Base-by-base conservation (phyloP, 176 grass and related monocot species). In the Aegilops sharonensis region DNA sequence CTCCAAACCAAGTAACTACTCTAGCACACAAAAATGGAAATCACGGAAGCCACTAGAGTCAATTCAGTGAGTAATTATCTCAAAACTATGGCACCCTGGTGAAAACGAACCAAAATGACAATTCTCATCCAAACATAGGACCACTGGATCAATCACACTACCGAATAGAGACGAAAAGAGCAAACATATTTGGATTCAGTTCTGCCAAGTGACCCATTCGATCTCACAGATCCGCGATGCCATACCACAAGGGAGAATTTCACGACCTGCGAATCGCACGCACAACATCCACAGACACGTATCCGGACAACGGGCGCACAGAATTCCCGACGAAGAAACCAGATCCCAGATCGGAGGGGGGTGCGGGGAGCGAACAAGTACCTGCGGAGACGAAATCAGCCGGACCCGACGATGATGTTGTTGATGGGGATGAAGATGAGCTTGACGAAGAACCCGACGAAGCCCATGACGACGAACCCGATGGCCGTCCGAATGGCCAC, bases 381-480 rank as follows among this genome's bases (percentile, higher is more conserved):
- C 95, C 92, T 86, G 36, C 6, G 9, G 11, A 23, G 11, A 47
- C 9, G 11, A 35, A 17, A 87, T 91, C 86, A 97, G 78, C 92
- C 90, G 6, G 94, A 97, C 10, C 94, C 92, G 36, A 97, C 92
- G 87, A 97, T 97, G 84, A 97, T 97, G 84, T 97, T 97, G 92
- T 97, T 97, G 94, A 97, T 97, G 42, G 92, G 92, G 84, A 97
- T 97, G 85, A 97, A 97, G 83, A 97, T 92, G 72, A 97, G 92
- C 90, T 97, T 97, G 81, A 97, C 94, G 52, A 97, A 97, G 88
- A 97, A 97, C 9, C 94, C 94, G 18, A 97, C 94, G 87, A 97
- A 97, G 20, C 94, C 94, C 94, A 94, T 97, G 52, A 94, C 94
- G 45, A 97, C 94, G 76, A 97, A 97, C 30, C 94, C 94, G 60